Evolutionary conservation across 495 filamentous ascomycete genomes (phyloP), one percentile per base, ranked within the genome.

Genomic region (Pyrenula massariospora): DNA sequence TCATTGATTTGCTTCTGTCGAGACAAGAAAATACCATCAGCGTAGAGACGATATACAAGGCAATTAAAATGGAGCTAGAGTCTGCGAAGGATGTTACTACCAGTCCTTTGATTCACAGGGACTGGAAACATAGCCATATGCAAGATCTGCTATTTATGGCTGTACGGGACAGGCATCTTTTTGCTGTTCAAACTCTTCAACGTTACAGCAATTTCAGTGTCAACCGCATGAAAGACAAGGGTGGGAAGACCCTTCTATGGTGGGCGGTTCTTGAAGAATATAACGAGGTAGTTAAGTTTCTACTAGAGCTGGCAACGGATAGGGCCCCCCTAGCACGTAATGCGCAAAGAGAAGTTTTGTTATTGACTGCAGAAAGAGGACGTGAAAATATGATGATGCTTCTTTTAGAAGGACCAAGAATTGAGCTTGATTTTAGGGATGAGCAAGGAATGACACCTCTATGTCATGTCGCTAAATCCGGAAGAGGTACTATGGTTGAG

Each of bases 1-100:
- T n/a, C n/a, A n/a, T n/a, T n/a, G n/a, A n/a, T n/a, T n/a, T n/a
- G 58, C 54, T 56, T 25, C 69, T 59, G 58, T 59, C 50, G 61
- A 62, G 59, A 56, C 52, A 57, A 62, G 57, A 25, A 48, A 11
- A 48, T 60, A 54, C 48, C 54, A 23, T 52, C 24, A n/a, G 22
- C 57, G 52, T 56, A 19, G 52, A 47, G 48, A 50, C 22, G 52
- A 47, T 23, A 48, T 55, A 47, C 58, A 58, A 42, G 23, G 53
- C 48, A 55, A 58, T 52, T 56, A 59, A 23, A 25, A 51, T 23
- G 58, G 58, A 52, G 57, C 57, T 52, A 61, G 56, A 53, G 50
- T 22, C 36, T 53, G 52, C 50, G 58, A 48, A 53, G n/a, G n/a
- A n/a, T n/a, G n/a, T n/a, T n/a, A n/a, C n/a, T n/a, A n/a, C n/a